Conservation (phyloP, 148 eudicot species). For the Fagopyrum esculentum region DNA sequence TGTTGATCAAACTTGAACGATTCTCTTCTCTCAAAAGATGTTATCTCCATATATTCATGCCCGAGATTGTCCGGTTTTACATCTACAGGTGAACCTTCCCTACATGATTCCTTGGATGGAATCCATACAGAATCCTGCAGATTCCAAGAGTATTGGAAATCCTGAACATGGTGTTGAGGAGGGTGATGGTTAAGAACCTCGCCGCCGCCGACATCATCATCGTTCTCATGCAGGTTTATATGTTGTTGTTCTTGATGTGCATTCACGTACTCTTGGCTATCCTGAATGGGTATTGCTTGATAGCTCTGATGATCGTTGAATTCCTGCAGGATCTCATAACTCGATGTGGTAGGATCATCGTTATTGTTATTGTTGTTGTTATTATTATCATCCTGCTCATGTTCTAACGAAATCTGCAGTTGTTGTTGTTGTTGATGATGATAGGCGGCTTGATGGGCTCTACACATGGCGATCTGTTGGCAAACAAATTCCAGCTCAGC, state of each 20-base stretch:
- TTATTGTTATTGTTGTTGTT: neutral
- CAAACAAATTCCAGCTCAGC: conserved; percentile 53
- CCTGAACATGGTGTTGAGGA: conserved; percentile 14
- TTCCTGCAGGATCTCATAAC: conserved; percentile 9
- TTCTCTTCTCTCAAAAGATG: conserved; percentile 16
- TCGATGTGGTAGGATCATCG: neutral
- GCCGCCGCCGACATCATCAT: neutral
- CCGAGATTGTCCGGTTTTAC: conserved; percentile 1
- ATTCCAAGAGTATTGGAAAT: conserved; percentile 30
- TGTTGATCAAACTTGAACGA: conserved; percentile 25
- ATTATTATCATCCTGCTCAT: neutral
- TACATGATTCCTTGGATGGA: conserved; percentile 19
- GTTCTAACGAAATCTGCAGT: neutral
- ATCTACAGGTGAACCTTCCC: conserved; percentile 7
- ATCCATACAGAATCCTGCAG: conserved; percentile 26
- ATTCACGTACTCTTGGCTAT: neutral
- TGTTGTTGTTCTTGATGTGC: neutral
- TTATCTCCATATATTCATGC: conserved; percentile 5
- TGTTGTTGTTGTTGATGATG: conserved; percentile 8
- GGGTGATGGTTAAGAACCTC: conserved; percentile 10
- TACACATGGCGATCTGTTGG: conserved; percentile 51
- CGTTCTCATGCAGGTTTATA: neutral
- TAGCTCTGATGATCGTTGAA: conserved; percentile 3
- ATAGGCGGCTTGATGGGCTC: conserved; percentile 29
- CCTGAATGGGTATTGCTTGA: neutral